Evolutionary conservation across 2,329 filamentous ascomycete genomes (phyloP).

Genomic region (Meredithiella fracta): DNA sequence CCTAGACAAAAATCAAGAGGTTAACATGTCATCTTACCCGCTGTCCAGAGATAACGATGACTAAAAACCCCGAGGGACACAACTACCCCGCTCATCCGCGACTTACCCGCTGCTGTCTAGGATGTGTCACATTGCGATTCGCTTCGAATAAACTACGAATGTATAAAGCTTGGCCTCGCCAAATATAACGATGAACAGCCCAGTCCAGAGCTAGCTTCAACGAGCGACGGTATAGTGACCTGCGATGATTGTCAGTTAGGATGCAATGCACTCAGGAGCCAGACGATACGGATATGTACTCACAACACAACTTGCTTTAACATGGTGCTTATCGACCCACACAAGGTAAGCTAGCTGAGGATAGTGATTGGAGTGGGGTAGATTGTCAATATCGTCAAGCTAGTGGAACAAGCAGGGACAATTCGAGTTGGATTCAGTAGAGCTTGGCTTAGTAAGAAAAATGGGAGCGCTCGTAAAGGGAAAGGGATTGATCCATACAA

Average conservation of each 20-base stretch:
- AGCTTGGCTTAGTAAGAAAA: background rate
- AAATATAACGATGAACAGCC: constrained; percentile 81
- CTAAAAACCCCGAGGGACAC: too few species aligned
- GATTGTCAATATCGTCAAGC: background rate
- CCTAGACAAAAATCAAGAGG: constrained; percentile 36
- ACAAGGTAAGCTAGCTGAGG: background rate
- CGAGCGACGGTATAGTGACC: constrained; percentile 75
- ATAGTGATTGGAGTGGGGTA: background rate
- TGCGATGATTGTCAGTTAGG: constrained; percentile 19
- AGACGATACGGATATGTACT: constrained; percentile 19
- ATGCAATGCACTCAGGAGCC: background rate
- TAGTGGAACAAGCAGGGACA: background rate
- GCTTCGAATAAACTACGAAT: constrained; percentile 91
- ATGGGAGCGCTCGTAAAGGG: background rate
- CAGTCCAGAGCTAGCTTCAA: constrained; percentile 90
- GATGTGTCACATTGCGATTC: constrained; percentile 70
- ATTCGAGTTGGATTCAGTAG: background rate
- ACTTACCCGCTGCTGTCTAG: constrained; percentile 65
- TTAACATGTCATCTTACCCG: too few species aligned
- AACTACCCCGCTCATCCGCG: background rate
- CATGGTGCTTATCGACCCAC: constrained; percentile 16
- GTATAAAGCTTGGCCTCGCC: constrained; percentile 91
- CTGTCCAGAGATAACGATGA: too few species aligned
- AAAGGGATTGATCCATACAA: background rate
- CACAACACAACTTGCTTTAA: constrained; percentile 35